phyloP scores from a whole-genome alignment of 2,329 filamentous ascomycete genomes.

The Rhynchosporium graminicola region DNA sequence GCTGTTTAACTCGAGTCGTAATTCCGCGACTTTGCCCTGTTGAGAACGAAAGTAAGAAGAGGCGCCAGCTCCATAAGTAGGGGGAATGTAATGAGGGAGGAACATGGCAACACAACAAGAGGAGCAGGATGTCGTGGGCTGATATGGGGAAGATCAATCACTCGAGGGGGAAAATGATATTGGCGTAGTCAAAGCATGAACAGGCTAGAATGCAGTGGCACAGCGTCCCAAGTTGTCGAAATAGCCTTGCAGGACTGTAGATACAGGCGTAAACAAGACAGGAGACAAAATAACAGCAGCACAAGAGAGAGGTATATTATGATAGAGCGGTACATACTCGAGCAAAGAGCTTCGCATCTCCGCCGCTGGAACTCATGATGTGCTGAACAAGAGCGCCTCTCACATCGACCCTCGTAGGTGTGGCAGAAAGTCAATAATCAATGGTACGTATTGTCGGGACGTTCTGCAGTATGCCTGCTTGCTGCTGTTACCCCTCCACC shows the following conservation, averaged over 20 bases:
- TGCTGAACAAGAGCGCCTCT: conserved; percentile 15
- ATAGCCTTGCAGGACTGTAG: not conserved
- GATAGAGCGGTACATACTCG: conserved; percentile 64
- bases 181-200: conserved; percentile 1
- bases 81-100: conserved; percentile 38
- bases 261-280: not conserved
- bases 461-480: not conserved
- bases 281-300: conserved; percentile 18
- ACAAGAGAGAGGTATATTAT: conserved; percentile 30
- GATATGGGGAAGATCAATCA: conserved; percentile 12
- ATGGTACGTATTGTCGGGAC: conserved; percentile 11
- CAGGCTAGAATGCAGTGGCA: conserved; percentile 6
- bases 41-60: conserved; percentile 43
- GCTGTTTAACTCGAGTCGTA: conserved; percentile 89
- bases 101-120: conserved; percentile 34
- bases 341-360: conserved; percentile 99
- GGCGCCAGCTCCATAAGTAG: conserved; percentile 31
- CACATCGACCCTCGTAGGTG: conserved; percentile 14
- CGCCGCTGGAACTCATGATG: conserved; percentile 57
- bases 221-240: not conserved
- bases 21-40: conserved; percentile 98
- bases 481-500: conserved; percentile 37
- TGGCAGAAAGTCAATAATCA: conserved; percentile 15
- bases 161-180: conserved; percentile 5
- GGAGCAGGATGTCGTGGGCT: conserved; percentile 10